Base-by-base conservation (phyloP, 305 asterid species). In the Fraxinus paxiana region DNA sequence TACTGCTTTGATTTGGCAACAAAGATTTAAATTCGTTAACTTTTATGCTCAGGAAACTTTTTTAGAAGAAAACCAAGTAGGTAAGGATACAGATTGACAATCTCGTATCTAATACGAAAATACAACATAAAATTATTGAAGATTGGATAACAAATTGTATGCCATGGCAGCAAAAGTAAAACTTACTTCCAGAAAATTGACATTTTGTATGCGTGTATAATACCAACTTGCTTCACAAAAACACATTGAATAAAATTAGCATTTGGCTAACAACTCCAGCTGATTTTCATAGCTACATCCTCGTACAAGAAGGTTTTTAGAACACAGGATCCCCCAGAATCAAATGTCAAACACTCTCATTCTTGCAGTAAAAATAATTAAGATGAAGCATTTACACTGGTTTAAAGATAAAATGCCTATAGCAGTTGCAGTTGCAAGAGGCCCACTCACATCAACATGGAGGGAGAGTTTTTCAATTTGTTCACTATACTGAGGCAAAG, bases 401-500 rank as follows among this genome's bases (percentile, higher is more conserved):
- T 63, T 22, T 63, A 63, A 63, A 63, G 72, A 77, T 35, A 10
- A 7, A 80, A 17, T 41, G 37, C 63, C 83, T 41, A 82, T 78
- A 83, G 73, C 17, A 37, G 59, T 54, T 61, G 46, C 78, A 82
- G 85, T 30, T 73, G 54, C 72, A 81, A 22, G 84, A 87, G 77
- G 71, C 15, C 71, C 35, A 94, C 99, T 93, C 88, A 96, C 98
- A 90, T 96, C 99, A 75, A 96, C 98, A 92, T 96, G 99, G 76
- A 96, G 99, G 54, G 99, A 96, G 83, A 96, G 98, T 88, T 94
- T 96, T 86, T 96, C 99, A 59, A 94, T 96, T 87, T 96, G 98
- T 89, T 96, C 98, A 84, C 99, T 94, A 80, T 96, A 96, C 79
- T 96, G 97, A 85, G 99, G 99, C 94, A 96, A 88, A 75, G 99